phyloP scores from a whole-genome alignment of 2,329 filamentous ascomycete species.

The Fusarium globosum region DNA sequence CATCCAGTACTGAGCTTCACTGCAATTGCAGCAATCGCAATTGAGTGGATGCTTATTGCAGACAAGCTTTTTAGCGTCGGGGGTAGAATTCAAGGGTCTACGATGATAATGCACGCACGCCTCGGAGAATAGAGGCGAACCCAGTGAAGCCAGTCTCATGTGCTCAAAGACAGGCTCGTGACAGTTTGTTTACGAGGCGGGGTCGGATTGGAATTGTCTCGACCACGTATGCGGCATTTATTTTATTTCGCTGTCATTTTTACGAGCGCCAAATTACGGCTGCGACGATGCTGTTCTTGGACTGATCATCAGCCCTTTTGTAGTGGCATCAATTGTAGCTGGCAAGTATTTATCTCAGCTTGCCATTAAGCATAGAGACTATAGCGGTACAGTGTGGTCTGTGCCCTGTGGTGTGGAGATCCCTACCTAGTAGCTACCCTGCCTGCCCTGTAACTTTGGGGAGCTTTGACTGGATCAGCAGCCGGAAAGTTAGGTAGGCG shows the following conservation, averaged over 20 bases:
- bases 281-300: constrained; percentile 18
- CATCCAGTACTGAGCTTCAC: accelerated
- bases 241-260: neutral
- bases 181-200: neutral
- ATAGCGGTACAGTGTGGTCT: constrained; percentile 11
- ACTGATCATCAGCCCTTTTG: constrained; percentile 20
- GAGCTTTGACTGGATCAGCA: neutral
- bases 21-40: neutral
- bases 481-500: neutral
- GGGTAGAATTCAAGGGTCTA: neutral
- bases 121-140: neutral
- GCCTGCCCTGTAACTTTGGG: constrained; percentile 10
- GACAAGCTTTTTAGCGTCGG: constrained; percentile 34
- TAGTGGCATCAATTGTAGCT: constrained; percentile 17
- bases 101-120: neutral
- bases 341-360: constrained; percentile 7
- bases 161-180: neutral
- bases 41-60: neutral
- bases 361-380: constrained; percentile 7
- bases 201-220: neutral
- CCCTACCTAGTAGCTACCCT: neutral
- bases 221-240: constrained; percentile 18
- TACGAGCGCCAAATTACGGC: neutral
- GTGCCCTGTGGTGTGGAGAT: neutral
- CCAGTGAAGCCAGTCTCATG: too few species aligned